phyloP scores from a whole-genome alignment of 1,139 yeast species.

The Geotrichum candidum region DNA sequence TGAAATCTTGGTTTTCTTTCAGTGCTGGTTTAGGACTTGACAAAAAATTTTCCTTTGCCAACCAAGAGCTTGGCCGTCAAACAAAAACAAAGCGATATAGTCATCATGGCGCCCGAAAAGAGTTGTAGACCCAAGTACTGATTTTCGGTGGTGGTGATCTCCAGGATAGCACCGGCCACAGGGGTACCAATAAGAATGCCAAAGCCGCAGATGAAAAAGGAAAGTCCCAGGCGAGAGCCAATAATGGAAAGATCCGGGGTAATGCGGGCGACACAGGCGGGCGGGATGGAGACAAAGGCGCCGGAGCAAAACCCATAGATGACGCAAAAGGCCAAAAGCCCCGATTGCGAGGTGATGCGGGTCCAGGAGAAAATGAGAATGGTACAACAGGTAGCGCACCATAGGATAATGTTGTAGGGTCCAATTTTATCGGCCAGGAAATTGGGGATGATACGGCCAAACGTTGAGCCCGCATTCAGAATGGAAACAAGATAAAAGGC shows the following conservation, averaged over 20 bases:
- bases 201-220: conserved; percentile 49
- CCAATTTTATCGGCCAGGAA: conserved; percentile 44
- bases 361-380: conserved; percentile 37
- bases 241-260: conserved; percentile 42
- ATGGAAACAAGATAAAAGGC: conserved; percentile 41
- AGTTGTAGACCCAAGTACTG: conserved; percentile 9
- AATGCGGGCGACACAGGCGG: conserved; percentile 44
- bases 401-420: conserved; percentile 40
- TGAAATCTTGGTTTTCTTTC: too few species aligned
- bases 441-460: conserved; percentile 50
- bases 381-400: conserved; percentile 25
- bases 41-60: conserved; percentile 5
- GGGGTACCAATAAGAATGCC: conserved; percentile 52
- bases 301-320: conserved; percentile 49
- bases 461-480: conserved; percentile 45
- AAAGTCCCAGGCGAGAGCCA: conserved; percentile 53
- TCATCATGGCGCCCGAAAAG: conserved; percentile 6
- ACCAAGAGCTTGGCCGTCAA: conserved; percentile 1
- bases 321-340: conserved; percentile 37
- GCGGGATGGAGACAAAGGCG: conserved; percentile 41
- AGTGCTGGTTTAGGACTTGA: neutral
- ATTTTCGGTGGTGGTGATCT: neutral
- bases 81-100: neutral
- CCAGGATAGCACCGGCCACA: conserved; percentile 45
- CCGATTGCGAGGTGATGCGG: conserved; percentile 42